Conservation (phyloP, 108 stramenopile species). For the Schizochytrium sp. region DNA sequence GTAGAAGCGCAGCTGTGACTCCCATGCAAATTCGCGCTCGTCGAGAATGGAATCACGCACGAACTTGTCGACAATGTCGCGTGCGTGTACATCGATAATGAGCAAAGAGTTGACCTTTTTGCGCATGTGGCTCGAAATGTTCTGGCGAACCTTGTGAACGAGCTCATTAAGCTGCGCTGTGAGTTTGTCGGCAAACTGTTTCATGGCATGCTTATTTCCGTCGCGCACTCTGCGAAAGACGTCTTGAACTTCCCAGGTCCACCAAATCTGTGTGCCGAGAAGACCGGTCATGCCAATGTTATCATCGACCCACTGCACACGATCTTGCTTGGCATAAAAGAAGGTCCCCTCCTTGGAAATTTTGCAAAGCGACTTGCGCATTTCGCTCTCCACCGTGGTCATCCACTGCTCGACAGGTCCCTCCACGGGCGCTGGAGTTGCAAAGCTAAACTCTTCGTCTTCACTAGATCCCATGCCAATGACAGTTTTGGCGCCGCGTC, state of each 20-base stretch:
- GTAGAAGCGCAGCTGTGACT: slow-evolving; percentile 62
- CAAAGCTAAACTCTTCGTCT: slow-evolving; percentile 46
- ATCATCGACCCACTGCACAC: slow-evolving; percentile 50
- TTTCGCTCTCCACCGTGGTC: slow-evolving; percentile 49
- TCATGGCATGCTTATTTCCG: slow-evolving; percentile 64
- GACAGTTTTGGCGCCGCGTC: slow-evolving; percentile 37
- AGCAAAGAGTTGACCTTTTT: slow-evolving; percentile 64
- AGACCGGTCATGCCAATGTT: slow-evolving; percentile 56
- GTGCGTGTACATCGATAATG: slow-evolving; percentile 63
- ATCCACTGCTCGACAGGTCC: slow-evolving; percentile 65
- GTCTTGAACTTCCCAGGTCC: slow-evolving; percentile 61
- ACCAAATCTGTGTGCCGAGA: slow-evolving; percentile 57
- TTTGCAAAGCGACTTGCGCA: slow-evolving; percentile 37
- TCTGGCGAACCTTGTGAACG: slow-evolving; percentile 49
- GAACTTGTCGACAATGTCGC: slow-evolving; percentile 61
- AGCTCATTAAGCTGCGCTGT: slow-evolving; percentile 55
- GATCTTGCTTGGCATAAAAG: slow-evolving; percentile 47
- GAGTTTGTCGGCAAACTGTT: slow-evolving; percentile 54
- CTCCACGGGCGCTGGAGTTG: slow-evolving; percentile 36
- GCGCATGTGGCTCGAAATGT: slow-evolving; percentile 42
- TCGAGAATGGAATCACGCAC: slow-evolving; percentile 59
- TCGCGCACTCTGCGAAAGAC: slow-evolving; percentile 43
- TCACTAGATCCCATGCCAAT: slow-evolving; percentile 48
- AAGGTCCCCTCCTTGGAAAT: slow-evolving; percentile 60
- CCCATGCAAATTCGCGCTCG: slow-evolving; percentile 65